Evolutionary conservation across 768 basidiomycete species (phyloP), one percentile per base, ranked within the genome.

Genomic region (Amanita brunnescens): DNA sequence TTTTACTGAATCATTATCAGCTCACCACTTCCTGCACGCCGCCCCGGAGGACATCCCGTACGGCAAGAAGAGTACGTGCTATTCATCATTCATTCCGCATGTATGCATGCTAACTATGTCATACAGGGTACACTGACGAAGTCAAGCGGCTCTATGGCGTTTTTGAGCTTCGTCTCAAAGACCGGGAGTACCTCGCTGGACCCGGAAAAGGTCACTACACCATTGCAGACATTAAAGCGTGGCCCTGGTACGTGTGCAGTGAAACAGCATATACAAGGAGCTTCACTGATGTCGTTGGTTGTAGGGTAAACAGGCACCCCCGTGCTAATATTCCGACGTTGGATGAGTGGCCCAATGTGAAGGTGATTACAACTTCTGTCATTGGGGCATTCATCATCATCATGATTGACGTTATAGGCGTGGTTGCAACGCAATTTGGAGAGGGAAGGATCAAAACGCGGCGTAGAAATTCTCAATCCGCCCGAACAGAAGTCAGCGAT

Each of bases 141-240:
- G 87, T 87, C 2, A 81, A 79, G 57, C 79, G 93, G 24, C 74
- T 94, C n/a, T 92, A 87, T 62, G 70, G 78, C 16, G 92, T 94
- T 3, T 76, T 94, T 39, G 81, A 94, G 59, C 80, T 83, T 45
- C 79, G 86, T 23, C 77, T 94, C n/a, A 64, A 72, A 40, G 79
- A 73, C 46, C 78, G 86, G 14, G 89, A 92, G 33, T 94, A 77
- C 64, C 79, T 95, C 13, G n/a, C n/a, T n/a, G n/a, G n/a, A n/a
- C n/a, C n/a, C n/a, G n/a, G n/a, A n/a, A n/a, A n/a, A n/a, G n/a
- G 89, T 21, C 81, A 78, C 56, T 79, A 76, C 62, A 80, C 74
- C 39, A 65, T 92, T 39, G 91, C 87, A 7, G 88, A 90, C 59
- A 67, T 86, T 50, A 91, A 89, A 52, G 71, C 73, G 2, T 61